phyloP scores from a whole-genome alignment of 2,329 filamentous ascomycete species.

The Phialophora verrucosa region DNA sequence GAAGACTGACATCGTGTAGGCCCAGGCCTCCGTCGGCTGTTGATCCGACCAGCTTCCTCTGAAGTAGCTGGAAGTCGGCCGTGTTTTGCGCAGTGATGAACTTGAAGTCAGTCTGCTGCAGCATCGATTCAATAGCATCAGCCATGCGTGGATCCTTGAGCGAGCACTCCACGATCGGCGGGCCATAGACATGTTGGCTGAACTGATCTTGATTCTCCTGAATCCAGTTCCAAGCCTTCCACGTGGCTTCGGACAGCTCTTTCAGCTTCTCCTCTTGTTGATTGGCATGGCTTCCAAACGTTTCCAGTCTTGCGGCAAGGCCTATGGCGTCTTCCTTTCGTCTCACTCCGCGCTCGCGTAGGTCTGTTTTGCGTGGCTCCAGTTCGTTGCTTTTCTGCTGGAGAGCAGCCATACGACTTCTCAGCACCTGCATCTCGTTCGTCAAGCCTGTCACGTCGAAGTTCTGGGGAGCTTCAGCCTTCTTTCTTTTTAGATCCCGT shows the following conservation, averaged over 20 bases:
- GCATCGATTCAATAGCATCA: conserved; percentile 63
- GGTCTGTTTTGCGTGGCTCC: conserved; percentile 34
- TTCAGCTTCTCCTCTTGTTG: conserved; percentile 72
- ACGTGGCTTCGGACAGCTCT: conserved; percentile 66
- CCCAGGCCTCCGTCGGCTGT: conserved; percentile 56
- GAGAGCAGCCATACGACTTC: conserved; percentile 42
- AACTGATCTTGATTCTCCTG: conserved; percentile 72
- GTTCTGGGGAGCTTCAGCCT: conserved; percentile 66
- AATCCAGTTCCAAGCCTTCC: conserved; percentile 80
- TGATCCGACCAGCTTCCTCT: conserved; percentile 62
- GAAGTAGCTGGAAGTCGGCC: conserved; percentile 76
- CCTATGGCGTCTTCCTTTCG: conserved; percentile 48
- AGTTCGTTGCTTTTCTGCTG: conserved; percentile 47
- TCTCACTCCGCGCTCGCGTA: conserved; percentile 49
- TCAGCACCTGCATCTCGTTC: conserved; percentile 29
- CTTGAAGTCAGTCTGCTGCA: conserved; percentile 60
- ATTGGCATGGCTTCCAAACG: conserved; percentile 74
- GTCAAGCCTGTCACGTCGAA: conserved; percentile 60
- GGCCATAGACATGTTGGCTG: conserved; percentile 77
- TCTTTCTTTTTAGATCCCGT: conserved; percentile 65
- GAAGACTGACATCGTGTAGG: conserved; percentile 73
- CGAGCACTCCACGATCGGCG: conserved; percentile 79
- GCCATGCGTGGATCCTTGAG: conserved; percentile 74
- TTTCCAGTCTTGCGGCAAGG: conserved; percentile 59
- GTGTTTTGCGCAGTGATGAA: conserved; percentile 76